Evolutionary conservation across 106 monocot species (phyloP).

Genomic region (Triglochin maritima): DNA sequence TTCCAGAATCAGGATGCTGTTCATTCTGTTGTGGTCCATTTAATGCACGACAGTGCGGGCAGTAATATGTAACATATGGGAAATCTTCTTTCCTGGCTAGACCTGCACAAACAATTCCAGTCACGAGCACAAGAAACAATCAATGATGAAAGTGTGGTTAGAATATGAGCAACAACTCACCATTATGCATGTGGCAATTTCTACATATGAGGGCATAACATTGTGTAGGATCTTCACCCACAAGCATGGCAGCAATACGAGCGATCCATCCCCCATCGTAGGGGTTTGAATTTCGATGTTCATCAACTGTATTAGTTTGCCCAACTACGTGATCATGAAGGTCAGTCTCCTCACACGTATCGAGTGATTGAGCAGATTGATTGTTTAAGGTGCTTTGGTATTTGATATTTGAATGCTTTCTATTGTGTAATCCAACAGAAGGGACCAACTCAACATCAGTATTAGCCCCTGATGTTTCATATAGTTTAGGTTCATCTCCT

Average conservation of each 20-base stretch:
- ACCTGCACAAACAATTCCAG: conserved; percentile 31
- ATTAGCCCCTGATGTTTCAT: conserved; percentile 10
- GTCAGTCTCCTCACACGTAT: conserved; percentile 8
- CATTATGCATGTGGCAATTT: conserved; percentile 74
- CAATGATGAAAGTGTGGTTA: not conserved
- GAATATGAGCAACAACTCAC: conserved; percentile 2
- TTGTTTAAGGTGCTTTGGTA: conserved; percentile 14
- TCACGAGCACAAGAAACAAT: no score
- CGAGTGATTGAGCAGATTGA: no score
- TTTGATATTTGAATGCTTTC: conserved; percentile 32
- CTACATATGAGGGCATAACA: conserved; percentile 79
- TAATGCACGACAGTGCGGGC: conserved; percentile 69
- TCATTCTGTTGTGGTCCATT: conserved; percentile 42
- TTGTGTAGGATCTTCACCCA: conserved; percentile 77
- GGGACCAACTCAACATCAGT: conserved; percentile 26
- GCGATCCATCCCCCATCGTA: conserved; percentile 56
- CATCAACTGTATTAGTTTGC: conserved; percentile 24
- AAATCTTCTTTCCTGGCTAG: conserved; percentile 87
- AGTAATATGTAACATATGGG: conserved; percentile 69
- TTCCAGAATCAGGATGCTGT: conserved; percentile 2
- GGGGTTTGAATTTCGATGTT: conserved; percentile 33
- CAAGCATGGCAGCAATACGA: conserved; percentile 63
- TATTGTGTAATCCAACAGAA: conserved; percentile 45
- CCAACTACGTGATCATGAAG: conserved; percentile 7
- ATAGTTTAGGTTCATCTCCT: conserved; percentile 38